These are phyloP conservation scores for Backusella sp. DNA, from an alignment of 192 early-diverging fungal genomes.

Conservation along the genomic window DNA sequence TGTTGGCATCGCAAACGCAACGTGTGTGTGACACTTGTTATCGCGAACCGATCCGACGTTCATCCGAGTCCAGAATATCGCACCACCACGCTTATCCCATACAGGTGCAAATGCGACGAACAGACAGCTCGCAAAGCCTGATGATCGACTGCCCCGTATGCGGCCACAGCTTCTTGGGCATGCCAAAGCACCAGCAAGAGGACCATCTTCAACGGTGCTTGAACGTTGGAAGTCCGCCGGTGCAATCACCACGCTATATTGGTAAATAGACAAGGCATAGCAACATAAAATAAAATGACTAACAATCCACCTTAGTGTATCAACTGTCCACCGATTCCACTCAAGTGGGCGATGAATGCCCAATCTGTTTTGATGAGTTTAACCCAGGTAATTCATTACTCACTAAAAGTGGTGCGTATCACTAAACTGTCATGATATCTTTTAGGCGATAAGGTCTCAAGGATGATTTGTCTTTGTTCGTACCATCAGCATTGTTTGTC, in stretches of 20 bases:
- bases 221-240: slow-evolving; percentile 44
- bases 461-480: slow-evolving; percentile 86
- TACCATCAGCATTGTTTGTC: slow-evolving; percentile 85
- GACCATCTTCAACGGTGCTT: slow-evolving; percentile 68
- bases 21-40: slow-evolving; percentile 27
- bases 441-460: slow-evolving; percentile 69
- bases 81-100: neutral
- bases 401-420: neutral
- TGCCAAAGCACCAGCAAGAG: slow-evolving; percentile 45
- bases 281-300: neutral
- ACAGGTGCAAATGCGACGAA: neutral
- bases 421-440: neutral
- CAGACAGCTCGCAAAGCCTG: slow-evolving; percentile 49
- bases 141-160: slow-evolving; percentile 81
- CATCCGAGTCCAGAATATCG: neutral
- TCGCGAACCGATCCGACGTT: slow-evolving; percentile 15
- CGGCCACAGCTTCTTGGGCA: slow-evolving; percentile 36
- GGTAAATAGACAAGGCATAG: slow-evolving; percentile 30
- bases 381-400: slow-evolving; percentile 48
- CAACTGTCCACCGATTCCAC: slow-evolving; percentile 57
- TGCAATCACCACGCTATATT: slow-evolving; percentile 63
- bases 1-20: slow-evolving; percentile 19
- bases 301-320: slow-evolving; percentile 41
- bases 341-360: slow-evolving; percentile 78
- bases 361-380: slow-evolving; percentile 96